Evolutionary conservation across 805 yeast species (phyloP).

Genomic region (Maudiozyma turicensis): DNA sequence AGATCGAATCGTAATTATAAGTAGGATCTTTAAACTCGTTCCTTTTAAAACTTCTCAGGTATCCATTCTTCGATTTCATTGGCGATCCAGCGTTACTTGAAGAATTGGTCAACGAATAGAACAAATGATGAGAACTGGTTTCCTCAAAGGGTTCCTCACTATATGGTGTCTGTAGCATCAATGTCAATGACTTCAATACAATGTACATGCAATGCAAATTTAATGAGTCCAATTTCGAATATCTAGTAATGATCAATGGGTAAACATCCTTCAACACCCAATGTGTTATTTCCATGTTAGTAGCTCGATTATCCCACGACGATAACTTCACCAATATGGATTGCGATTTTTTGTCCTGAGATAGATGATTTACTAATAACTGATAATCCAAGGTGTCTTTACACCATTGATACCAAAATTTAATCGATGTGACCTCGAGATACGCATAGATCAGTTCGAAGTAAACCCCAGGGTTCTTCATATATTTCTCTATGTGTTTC

Average conservation of each 20-base stretch:
- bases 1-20: background rate
- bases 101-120: background rate
- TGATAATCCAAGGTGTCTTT: slow-evolving; percentile 9
- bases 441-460: slow-evolving; percentile 17
- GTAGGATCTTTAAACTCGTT: background rate
- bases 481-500: background rate
- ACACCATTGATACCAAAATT: slow-evolving; percentile 26
- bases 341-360: slow-evolving; percentile 14
- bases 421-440: slow-evolving; percentile 14
- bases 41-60: background rate
- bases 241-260: slow-evolving; percentile 3
- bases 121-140: background rate
- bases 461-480: slow-evolving; percentile 7
- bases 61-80: background rate
- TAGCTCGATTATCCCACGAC: slow-evolving; percentile 1
- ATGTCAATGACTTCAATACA: slow-evolving; percentile 20
- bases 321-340: slow-evolving; percentile 20
- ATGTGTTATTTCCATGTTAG: slow-evolving; percentile 2
- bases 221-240: slow-evolving; percentile 1
- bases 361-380: slow-evolving; percentile 5
- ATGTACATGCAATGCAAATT: slow-evolving; percentile 12
- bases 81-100: background rate
- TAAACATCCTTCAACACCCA: slow-evolving; percentile 15
- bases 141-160: slow-evolving; percentile 2
- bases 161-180: slow-evolving; percentile 10